Base-by-base conservation (phyloP, 176 grass and related monocot genomes). In the Oropetium thomaeum region DNA sequence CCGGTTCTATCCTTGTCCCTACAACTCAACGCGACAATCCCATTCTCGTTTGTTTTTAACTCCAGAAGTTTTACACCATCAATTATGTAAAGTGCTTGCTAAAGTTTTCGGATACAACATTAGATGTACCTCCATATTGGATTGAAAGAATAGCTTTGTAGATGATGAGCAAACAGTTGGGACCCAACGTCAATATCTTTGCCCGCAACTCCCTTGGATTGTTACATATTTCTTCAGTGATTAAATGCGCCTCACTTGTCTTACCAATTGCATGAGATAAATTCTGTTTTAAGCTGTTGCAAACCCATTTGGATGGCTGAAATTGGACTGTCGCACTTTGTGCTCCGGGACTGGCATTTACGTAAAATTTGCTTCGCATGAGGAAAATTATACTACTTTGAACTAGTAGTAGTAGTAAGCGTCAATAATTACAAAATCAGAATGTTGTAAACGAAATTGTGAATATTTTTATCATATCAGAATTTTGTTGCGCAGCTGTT, bases 31-130 rank as follows among this genome's bases (percentile, higher is more conserved):
- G 22, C 5, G 26, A 11, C 42, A 69, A 79, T 74, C 55, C 32
- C 45, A 83, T 65, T 80, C 76, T 62, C 75, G 49, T 70, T 88
- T 74, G 48, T 64, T 82, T 82, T 87, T 48, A 65, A 84, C 86
- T 79, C 81, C 38, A 55, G 63, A 84, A 75, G 63, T 51, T 74
- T 35, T 65, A 73, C 69, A 74, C 70, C 63, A 67, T 66, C 66
- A 55, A 58, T 69, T 85, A 78, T 84, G 87, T 89, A 73, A 85
- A 85, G 82, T 82, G 72, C 48, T 62, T 85, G 62, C 74, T 75
- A 58, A 83, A 83, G 64, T 67, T 78, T 63, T 33, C 20, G 1
- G 70, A 79, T 83, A 83, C 63, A 39, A 82, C 53, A 52, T 65
- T 76, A 86, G 83, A 57, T 86, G 79, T 85, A 73, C 73, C 49